phyloP scores from a whole-genome alignment of 1,139 yeast species.

The Yamadazyma buinensis region DNA sequence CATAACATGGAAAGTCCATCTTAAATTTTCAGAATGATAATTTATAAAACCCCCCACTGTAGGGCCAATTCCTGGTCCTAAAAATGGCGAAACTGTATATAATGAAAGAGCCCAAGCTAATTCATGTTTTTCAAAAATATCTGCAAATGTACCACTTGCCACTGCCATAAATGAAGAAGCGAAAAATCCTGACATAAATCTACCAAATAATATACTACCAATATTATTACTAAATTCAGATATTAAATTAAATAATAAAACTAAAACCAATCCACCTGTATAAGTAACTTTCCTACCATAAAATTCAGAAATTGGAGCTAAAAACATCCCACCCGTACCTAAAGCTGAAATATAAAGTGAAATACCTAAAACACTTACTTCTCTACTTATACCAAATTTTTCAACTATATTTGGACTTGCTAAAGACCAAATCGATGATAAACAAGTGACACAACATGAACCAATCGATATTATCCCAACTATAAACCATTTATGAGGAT shows the following conservation, averaged over 20 bases:
- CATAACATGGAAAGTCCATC: slow-evolving; percentile 27
- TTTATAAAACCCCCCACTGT: slow-evolving; percentile 28
- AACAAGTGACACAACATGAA: slow-evolving; percentile 27
- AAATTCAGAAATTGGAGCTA: slow-evolving; percentile 31
- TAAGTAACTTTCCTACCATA: slow-evolving; percentile 31
- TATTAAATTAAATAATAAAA: slow-evolving; percentile 23
- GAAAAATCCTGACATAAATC: slow-evolving; percentile 31
- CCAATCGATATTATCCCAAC: slow-evolving; percentile 23
- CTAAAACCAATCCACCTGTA: slow-evolving; percentile 20
- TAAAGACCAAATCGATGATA: slow-evolving; percentile 31
- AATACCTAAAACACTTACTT: slow-evolving; percentile 27
- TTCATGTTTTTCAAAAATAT: slow-evolving; percentile 25
- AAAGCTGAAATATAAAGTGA: slow-evolving; percentile 28
- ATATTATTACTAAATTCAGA: slow-evolving; percentile 26
- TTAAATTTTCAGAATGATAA: slow-evolving; percentile 14
- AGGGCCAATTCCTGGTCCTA: slow-evolving; percentile 34
- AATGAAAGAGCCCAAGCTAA: slow-evolving; percentile 25
- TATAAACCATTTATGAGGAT: slow-evolving; percentile 25
- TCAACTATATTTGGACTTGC: slow-evolving; percentile 22
- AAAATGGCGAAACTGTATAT: slow-evolving; percentile 29
- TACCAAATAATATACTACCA: slow-evolving; percentile 28
- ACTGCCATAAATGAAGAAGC: slow-evolving; percentile 34
- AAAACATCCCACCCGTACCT: slow-evolving; percentile 31
- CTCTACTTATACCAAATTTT: slow-evolving; percentile 23
- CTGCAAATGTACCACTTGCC: slow-evolving; percentile 32